A percentile compares a stretch with the other conserved stretches of the same genome.
phyloP scores from a whole-genome alignment of 345 rosid genomes.

The Eucalyptus dawsonii region DNA sequence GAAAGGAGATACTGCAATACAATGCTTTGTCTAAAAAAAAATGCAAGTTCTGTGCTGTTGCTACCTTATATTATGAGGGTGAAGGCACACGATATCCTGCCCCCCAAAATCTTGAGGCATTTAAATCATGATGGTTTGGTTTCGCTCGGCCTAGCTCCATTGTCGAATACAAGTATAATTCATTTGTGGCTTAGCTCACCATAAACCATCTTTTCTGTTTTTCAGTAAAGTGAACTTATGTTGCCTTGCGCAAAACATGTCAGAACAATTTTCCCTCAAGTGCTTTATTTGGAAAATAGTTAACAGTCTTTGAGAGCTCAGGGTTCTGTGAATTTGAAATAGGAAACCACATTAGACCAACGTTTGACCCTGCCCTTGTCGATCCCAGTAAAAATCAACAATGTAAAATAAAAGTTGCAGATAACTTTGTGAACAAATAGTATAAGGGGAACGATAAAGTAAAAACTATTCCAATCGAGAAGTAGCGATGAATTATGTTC shows the following conservation, averaged over 20 bases:
- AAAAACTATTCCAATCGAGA: too few species aligned
- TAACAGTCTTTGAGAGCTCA: neutral
- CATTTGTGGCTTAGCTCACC: neutral
- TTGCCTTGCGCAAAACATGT: neutral
- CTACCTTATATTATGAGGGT: neutral
- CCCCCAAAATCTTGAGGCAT: neutral
- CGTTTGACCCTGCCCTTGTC: too few species aligned
- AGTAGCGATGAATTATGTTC: too few species aligned
- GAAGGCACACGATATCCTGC: neutral
- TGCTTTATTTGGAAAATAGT: neutral
- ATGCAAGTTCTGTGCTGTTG: neutral
- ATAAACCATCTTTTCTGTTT: neutral
- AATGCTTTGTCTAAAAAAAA: neutral
- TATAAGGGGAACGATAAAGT: too few species aligned
- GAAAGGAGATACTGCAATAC: neutral
- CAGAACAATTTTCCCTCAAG: neutral
- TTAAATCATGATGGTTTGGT: neutral
- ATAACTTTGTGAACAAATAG: too few species aligned
- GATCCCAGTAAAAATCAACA: too few species aligned
- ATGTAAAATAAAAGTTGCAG: too few species aligned
- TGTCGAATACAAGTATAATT: neutral
- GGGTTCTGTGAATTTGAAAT: too few species aligned
- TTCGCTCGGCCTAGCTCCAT: neutral
- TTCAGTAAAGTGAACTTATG: neutral
- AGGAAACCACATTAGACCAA: too few species aligned